Base-by-base conservation (phyloP, 164 flowering plant genomes). In the Cinnamomum chago region DNA sequence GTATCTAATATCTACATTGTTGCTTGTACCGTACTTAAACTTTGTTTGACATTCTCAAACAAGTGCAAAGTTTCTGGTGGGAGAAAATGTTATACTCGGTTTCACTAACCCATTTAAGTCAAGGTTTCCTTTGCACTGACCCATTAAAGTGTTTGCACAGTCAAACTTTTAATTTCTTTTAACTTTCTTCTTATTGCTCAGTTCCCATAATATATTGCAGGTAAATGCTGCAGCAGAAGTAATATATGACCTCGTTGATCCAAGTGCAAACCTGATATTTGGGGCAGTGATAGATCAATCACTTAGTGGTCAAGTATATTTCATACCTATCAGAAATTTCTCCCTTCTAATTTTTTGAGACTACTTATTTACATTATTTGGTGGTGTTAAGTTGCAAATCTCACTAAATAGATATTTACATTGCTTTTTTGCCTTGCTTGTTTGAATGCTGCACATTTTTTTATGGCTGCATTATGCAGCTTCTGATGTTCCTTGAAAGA, bases 181-280 rank as follows among this genome's bases (percentile, higher is more conserved):
- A 9, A 9, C 47, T 40, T 40, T 72, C 33, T 70, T 52, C 72
- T 25, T 70, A 70, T 20, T 70, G 11, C 50, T 52, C 35, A 47
- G 20, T 52, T 50, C 58, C 58, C 30, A 50, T 50, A 15, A 15
- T 62, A 17, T 50, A 67, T 69, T 79, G 72, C 79, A 94, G 98
- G 98, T 94, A 50, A 94, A 94, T 87, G 97, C 97, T 79, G 98
- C 98, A 23, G 98, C 98, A 18, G 98, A 94, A 78, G 93, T 92
- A 60, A 94, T 94, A 76, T 90, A 94, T 78, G 98, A 93, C 77
- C 92, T 93, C 73, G 98, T 93, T 47, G 98, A 93, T 87, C 98
- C 98, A 68, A 90, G 90, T 76, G 98, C 98, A 50, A 94, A 94
- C 83, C 80, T 94, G 67, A 94, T 94, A 77, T 94, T 94, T 84